Evolutionary conservation across 1,284 basidiomycete species (phyloP).

Genomic region (Sphaerobolus stellatus): DNA sequence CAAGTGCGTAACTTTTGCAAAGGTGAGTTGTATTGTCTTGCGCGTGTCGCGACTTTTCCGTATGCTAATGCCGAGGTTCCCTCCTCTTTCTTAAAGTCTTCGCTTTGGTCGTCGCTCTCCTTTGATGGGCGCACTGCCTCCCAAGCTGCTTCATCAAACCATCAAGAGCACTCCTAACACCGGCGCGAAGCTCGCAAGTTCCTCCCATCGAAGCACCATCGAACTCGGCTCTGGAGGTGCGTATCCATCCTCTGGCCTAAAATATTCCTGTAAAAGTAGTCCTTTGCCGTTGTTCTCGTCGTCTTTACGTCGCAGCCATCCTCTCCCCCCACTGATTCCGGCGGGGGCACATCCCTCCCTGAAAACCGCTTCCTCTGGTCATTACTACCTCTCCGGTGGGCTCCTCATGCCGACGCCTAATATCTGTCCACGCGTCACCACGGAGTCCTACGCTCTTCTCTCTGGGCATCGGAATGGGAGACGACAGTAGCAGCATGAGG

Average conservation of each 20-base stretch:
- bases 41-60: neutral
- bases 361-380: no score
- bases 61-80: neutral
- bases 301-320: no score
- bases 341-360: neutral
- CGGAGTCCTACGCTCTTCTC: no score
- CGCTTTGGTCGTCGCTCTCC: slow-evolving; percentile 75
- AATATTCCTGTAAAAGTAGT: no score
- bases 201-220: slow-evolving; percentile 94
- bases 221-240: slow-evolving; percentile 94
- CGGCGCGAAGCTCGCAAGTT: slow-evolving; percentile 97
- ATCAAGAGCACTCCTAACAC: slow-evolving; percentile 96
- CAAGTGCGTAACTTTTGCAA: slow-evolving; percentile 90
- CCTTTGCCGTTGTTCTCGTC: no score
- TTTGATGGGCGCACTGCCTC: no score
- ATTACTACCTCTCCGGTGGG: slow-evolving; percentile 3
- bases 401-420: neutral
- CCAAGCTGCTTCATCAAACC: slow-evolving; percentile 94
- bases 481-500: no score
- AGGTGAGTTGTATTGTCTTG: slow-evolving; percentile 50
- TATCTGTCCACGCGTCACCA: no score
- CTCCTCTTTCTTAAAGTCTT: slow-evolving; percentile 2
- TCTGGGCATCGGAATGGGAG: no score
- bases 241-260: no score
- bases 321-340: no score